Conservation (phyloP, 2,329 filamentous ascomycete species). For the Fusarium chaquense region DNA sequence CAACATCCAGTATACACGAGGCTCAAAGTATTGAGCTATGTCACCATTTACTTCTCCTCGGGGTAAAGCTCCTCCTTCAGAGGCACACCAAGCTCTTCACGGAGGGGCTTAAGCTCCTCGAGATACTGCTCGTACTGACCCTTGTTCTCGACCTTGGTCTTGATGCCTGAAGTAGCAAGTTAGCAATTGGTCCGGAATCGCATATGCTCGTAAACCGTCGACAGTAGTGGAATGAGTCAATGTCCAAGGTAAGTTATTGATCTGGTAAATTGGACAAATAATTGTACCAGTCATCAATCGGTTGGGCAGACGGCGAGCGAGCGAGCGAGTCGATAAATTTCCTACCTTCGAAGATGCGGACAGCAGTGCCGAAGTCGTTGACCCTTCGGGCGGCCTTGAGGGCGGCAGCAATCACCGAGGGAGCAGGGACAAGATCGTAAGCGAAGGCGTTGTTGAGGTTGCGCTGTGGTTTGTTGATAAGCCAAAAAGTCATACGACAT, state of each 20-base stretch:
- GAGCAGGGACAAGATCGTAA: slow-evolving; percentile 98
- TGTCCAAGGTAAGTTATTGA: slow-evolving; percentile 17
- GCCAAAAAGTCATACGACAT: slow-evolving; percentile 51
- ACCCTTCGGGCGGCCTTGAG: slow-evolving; percentile 94
- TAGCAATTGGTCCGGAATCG: slow-evolving; percentile 26
- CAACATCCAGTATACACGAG: slow-evolving; percentile 55
- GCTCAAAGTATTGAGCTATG: slow-evolving; percentile 36
- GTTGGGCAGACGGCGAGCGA: slow-evolving; percentile 26
- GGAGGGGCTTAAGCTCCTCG: slow-evolving; percentile 88
- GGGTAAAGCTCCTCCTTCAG: slow-evolving; percentile 96
- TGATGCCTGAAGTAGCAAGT: slow-evolving; percentile 76
- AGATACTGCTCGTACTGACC: slow-evolving; percentile 97
- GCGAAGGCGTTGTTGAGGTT: slow-evolving; percentile 99
- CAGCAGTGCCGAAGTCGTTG: slow-evolving; percentile 98
- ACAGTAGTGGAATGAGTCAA: not conserved
- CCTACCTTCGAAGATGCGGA: slow-evolving; percentile 98
- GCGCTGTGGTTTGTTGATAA: slow-evolving; percentile 63
- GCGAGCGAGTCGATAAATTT: slow-evolving; percentile 35
- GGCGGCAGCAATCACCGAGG: slow-evolving; percentile 89
- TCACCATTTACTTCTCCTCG: slow-evolving; percentile 61
- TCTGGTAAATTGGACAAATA: slow-evolving; percentile 12
- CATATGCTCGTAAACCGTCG: slow-evolving; percentile 8
- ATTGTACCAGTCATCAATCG: slow-evolving; percentile 17
- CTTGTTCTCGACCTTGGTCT: slow-evolving; percentile 99
- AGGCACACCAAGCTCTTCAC: slow-evolving; percentile 91